phyloP scores from a whole-genome alignment of 345 rosid genomes.

The Pelargonium nanum region DNA sequence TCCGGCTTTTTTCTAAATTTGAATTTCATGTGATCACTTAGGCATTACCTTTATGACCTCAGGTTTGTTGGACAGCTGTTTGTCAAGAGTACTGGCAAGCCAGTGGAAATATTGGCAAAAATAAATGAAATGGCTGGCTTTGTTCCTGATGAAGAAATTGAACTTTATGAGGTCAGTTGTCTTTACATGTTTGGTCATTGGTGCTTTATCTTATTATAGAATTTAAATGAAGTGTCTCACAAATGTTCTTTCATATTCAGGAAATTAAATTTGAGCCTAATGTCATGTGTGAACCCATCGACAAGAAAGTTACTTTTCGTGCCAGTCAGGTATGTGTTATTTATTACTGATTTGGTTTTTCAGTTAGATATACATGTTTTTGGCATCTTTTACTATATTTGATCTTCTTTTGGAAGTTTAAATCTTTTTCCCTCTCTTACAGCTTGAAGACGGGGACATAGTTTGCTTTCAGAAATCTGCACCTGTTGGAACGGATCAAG shows the following conservation, averaged over 20 bases:
- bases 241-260: constrained; percentile 27
- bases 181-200: background rate
- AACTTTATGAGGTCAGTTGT: constrained; percentile 70
- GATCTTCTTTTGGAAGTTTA: background rate
- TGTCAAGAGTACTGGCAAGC: constrained; percentile 68
- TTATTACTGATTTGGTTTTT: constrained; percentile 1
- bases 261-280: constrained; percentile 88
- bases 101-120: constrained; percentile 55
- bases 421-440: background rate
- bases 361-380: background rate
- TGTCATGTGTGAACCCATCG: constrained; percentile 82
- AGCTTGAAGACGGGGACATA: constrained; percentile 96
- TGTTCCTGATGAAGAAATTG: constrained; percentile 75
- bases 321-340: constrained; percentile 50
- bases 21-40: background rate
- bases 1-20: constrained; percentile 4
- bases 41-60: constrained; percentile 9
- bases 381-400: background rate
- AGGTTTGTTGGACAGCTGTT: constrained; percentile 81
- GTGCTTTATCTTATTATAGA: background rate
- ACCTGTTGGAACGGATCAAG: constrained; percentile 34
- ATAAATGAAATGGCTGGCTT: constrained; percentile 89
- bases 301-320: constrained; percentile 59
- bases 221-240: background rate
- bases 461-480: constrained; percentile 69